These are phyloP conservation scores for Gossypium bickii DNA, from an alignment of 345 rosid genomes.

Conservation along the genomic window DNA sequence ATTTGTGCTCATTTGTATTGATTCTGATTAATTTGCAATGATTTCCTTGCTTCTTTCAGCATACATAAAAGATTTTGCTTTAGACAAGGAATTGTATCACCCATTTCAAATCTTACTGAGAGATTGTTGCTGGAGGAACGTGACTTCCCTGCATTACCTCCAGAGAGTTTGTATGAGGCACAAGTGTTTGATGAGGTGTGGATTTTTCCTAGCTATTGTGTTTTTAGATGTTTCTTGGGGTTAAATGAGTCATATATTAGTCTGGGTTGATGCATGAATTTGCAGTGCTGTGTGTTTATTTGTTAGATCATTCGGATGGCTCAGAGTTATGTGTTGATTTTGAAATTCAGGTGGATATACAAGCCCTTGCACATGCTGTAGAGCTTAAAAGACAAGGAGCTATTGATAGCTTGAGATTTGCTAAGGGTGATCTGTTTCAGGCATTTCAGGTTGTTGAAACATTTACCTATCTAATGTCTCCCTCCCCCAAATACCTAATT, in stretches of 20 bases:
- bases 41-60: conserved; percentile 38
- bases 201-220: conserved; percentile 9
- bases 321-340: background rate
- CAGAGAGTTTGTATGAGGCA: conserved; percentile 63
- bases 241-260: background rate
- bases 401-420: conserved; percentile 87
- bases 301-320: conserved; percentile 9
- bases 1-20: background rate
- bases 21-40: conserved; percentile 8
- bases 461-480: background rate
- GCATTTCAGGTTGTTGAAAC: conserved; percentile 72
- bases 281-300: background rate
- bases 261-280: conserved; percentile 12
- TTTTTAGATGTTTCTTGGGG: conserved; percentile 5
- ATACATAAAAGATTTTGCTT: conserved; percentile 79
- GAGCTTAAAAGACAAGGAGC: conserved; percentile 95
- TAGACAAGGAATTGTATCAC: conserved; percentile 68
- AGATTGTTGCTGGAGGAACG: conserved; percentile 82
- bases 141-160: conserved; percentile 69
- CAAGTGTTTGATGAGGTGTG: conserved; percentile 93
- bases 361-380: conserved; percentile 97
- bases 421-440: conserved; percentile 85
- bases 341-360: conserved; percentile 71
- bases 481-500: background rate
- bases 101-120: conserved; percentile 82